These are phyloP conservation scores for Saccharomyces hybrid DNA, from an alignment of 1,139 yeast genomes.

Conservation along the genomic window DNA sequence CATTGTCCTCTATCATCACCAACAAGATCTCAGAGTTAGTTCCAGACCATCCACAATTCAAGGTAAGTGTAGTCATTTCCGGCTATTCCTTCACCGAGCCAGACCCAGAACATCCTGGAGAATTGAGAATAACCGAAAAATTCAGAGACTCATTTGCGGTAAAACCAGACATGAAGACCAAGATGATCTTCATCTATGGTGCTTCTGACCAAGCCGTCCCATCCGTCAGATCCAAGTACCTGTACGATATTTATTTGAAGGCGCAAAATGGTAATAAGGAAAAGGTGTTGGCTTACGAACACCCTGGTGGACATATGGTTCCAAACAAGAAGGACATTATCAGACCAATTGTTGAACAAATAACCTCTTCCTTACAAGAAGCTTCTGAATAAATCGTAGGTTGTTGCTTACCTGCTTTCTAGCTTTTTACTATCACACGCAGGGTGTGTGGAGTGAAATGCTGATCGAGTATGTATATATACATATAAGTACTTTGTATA, in stretches of 20 bases:
- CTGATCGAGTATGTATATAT: background rate
- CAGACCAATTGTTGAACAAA: constrained; percentile 36
- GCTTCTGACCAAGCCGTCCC: constrained; percentile 50
- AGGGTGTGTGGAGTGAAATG: background rate
- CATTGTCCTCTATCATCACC: constrained; percentile 55
- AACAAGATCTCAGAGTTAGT: constrained; percentile 38
- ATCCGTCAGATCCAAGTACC: constrained; percentile 41
- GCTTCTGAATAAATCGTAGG: background rate
- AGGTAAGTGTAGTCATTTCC: constrained; percentile 44
- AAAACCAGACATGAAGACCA: constrained; percentile 26
- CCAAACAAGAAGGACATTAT: constrained; percentile 60
- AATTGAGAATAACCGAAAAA: constrained; percentile 33
- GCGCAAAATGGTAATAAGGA: constrained; percentile 30
- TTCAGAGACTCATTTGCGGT: constrained; percentile 30
- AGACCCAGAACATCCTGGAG: constrained; percentile 25
- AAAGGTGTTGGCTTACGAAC: constrained; percentile 45
- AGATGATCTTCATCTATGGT: constrained; percentile 35
- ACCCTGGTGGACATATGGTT: constrained; percentile 81
- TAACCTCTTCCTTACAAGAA: constrained; percentile 20
- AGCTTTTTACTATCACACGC: background rate
- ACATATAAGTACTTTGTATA: background rate
- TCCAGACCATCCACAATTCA: constrained; percentile 39
- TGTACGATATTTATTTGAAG: constrained; percentile 36
- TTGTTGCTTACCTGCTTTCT: background rate
- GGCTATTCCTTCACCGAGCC: constrained; percentile 51